Evolutionary conservation across 192 early-diverging fungal species (phyloP).

Genomic region (Podila horticola): DNA sequence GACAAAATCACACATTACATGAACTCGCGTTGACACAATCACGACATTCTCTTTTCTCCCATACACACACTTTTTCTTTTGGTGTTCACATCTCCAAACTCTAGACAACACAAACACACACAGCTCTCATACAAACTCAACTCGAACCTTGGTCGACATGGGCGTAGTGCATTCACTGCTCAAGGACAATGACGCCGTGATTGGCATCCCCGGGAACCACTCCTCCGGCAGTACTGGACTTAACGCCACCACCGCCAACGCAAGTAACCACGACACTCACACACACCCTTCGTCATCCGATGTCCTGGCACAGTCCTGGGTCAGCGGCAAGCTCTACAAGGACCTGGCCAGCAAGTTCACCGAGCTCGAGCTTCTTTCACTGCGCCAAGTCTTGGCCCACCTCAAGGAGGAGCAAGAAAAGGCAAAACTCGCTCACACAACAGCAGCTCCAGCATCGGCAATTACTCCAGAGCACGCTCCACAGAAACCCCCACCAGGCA

Average conservation of each 20-base stretch:
- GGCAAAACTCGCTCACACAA: neutral
- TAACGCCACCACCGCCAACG: too few species aligned
- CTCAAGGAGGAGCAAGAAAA: slow-evolving; percentile 27
- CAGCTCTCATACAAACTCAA: neutral
- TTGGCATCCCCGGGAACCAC: too few species aligned
- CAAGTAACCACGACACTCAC: neutral
- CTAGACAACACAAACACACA: neutral
- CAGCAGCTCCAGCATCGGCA: neutral
- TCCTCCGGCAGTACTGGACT: too few species aligned
- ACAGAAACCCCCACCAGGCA: slow-evolving; percentile 1
- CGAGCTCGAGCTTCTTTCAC: slow-evolving; percentile 30
- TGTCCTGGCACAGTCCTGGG: slow-evolving; percentile 8
- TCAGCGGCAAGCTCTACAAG: slow-evolving; percentile 21
- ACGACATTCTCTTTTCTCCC: too few species aligned
- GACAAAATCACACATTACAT: too few species aligned
- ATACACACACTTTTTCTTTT: neutral
- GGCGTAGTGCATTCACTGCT: slow-evolving; percentile 19
- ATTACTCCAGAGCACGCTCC: neutral
- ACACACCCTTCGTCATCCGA: neutral
- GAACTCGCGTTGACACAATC: too few species aligned
- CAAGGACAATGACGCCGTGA: neutral
- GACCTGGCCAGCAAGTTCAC: slow-evolving; percentile 27
- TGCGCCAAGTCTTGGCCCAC: slow-evolving; percentile 28
- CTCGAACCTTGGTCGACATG: neutral
- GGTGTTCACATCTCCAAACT: neutral